phyloP scores from a whole-genome alignment of 371 early-diverging fungal species.

The Apophysomyces ossiformis region DNA sequence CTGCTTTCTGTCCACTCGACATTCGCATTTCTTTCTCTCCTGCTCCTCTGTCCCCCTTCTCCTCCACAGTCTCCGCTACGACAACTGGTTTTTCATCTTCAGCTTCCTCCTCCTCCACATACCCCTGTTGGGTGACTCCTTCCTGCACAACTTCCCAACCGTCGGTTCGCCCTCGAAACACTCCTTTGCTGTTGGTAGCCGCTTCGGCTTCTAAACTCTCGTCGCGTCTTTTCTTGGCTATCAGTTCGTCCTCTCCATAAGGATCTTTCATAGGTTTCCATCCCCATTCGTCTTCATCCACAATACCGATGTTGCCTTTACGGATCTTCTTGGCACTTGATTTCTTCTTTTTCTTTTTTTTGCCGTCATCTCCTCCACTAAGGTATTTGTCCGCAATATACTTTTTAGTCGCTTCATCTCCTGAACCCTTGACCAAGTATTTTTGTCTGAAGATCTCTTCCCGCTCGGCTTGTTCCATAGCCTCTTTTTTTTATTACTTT shows the following conservation, averaged over 20 bases:
- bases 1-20: conserved; percentile 61
- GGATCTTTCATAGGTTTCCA: conserved; percentile 43
- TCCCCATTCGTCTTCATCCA: conserved; percentile 59
- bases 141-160: conserved; percentile 57
- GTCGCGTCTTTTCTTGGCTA: conserved; percentile 2
- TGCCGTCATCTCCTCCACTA: conserved; percentile 18
- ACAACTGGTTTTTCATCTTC: conserved; percentile 56
- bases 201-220: conserved; percentile 25
- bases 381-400: conserved; percentile 54
- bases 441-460: conserved; percentile 38
- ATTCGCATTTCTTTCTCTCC: conserved; percentile 40
- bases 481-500: neutral
- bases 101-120: conserved; percentile 45
- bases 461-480: conserved; percentile 34
- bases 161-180: conserved; percentile 42
- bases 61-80: conserved; percentile 35
- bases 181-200: conserved; percentile 26
- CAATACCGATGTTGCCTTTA: conserved; percentile 59
- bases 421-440: conserved; percentile 49
- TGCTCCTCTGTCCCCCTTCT: conserved; percentile 2
- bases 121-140: conserved; percentile 34
- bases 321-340: conserved; percentile 35
- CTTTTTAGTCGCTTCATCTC: conserved; percentile 52
- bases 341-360: conserved; percentile 51
- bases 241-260: conserved; percentile 20